Evolutionary conservation across 2,329 filamentous ascomycete genomes (phyloP).

Genomic region (Verticillium nubilum): DNA sequence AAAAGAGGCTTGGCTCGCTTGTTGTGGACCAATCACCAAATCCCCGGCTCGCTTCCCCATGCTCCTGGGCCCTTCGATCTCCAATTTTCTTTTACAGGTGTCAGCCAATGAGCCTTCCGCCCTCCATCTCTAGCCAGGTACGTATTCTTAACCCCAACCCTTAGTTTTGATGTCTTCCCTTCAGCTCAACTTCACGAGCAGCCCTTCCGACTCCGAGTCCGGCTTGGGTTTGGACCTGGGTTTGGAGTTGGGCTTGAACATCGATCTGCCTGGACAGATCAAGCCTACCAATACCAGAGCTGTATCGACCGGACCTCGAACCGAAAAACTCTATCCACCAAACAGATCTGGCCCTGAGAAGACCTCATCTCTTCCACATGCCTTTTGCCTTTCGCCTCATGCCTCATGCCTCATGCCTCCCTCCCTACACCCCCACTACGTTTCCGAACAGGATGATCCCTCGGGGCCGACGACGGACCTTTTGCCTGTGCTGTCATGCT

Average conservation of each 20-base stretch:
- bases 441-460: not conserved
- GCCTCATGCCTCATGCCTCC: too few relatives aligned
- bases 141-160: not conserved
- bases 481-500: not conserved
- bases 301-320: not conserved
- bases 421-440: too few relatives aligned
- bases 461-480: not conserved
- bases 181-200: not conserved
- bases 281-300: not conserved
- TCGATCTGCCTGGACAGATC: too few relatives aligned
- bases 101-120: not conserved
- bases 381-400: too few relatives aligned
- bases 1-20: conserved; percentile 21
- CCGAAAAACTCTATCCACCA: not conserved
- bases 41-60: conserved; percentile 23
- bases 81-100: not conserved
- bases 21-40: conserved; percentile 25
- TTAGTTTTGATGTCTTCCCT: not conserved
- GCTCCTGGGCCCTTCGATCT: not conserved
- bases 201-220: not conserved
- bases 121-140: not conserved
- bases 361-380: not conserved
- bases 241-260: too few relatives aligned
- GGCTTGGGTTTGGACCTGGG: not conserved
- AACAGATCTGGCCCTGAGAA: not conserved